These are phyloP conservation scores for Suillus americanus DNA, from an alignment of 768 basidiomycete species.

Conservation along the genomic window DNA sequence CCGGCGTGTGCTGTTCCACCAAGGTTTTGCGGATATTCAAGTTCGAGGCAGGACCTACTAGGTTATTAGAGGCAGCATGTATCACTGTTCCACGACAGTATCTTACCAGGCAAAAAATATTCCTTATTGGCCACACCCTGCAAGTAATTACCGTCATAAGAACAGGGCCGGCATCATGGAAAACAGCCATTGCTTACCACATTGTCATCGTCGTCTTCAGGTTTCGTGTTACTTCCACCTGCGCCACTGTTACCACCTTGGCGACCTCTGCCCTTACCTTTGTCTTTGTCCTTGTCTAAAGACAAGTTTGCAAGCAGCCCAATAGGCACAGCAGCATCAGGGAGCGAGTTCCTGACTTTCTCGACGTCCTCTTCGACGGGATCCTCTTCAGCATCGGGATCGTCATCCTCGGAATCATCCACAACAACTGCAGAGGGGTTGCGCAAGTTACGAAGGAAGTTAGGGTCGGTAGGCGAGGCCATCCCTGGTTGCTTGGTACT, in stretches of 20 bases:
- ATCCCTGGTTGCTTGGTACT: constrained; percentile 53
- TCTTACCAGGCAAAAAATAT: constrained; percentile 75
- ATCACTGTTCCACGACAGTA: constrained; percentile 7
- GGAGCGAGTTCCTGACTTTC: constrained; percentile 50
- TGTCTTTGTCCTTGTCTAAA: constrained; percentile 52
- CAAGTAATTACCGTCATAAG: constrained; percentile 14
- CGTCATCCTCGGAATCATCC: constrained; percentile 43
- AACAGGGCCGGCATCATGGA: not conserved
- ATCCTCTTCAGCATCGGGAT: constrained; percentile 28
- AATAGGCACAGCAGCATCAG: constrained; percentile 72
- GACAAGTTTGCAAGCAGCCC: constrained; percentile 74
- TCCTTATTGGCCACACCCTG: constrained; percentile 81
- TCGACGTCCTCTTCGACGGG: constrained; percentile 42
- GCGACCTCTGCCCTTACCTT: constrained; percentile 37
- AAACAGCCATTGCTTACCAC: constrained; percentile 42
- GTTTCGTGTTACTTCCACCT: constrained; percentile 18
- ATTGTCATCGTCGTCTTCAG: constrained; percentile 60
- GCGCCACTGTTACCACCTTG: constrained; percentile 20
- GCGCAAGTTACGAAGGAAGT: constrained; percentile 29
- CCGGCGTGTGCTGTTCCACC: constrained; percentile 79
- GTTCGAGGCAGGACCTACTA: constrained; percentile 67
- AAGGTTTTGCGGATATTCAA: constrained; percentile 65
- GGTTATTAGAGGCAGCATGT: not conserved
- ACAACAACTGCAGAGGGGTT: constrained; percentile 33
- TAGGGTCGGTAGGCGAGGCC: constrained; percentile 28